phyloP scores from a whole-genome alignment of 2,329 filamentous ascomycete genomes.

The Apiospora hydei region DNA sequence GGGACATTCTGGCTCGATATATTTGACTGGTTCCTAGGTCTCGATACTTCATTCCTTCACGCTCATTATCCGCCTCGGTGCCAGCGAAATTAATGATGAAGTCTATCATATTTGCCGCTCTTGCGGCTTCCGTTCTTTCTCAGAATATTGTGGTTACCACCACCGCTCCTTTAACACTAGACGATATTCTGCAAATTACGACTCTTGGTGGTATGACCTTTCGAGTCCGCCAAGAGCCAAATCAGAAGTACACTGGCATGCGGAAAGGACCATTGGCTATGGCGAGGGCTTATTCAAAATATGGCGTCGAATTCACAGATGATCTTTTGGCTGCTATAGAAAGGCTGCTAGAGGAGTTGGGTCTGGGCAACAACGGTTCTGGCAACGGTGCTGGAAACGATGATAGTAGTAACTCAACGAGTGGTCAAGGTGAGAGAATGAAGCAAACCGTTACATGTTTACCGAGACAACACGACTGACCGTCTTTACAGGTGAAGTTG shows the following conservation, averaged over 20 bases:
- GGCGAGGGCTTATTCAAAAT: constrained; percentile 27
- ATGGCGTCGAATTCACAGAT: constrained; percentile 22
- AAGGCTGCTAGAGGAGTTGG: constrained; percentile 23
- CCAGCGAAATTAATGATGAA: constrained; percentile 20
- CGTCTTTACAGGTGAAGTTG: constrained; percentile 33
- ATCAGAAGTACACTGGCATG: constrained; percentile 22
- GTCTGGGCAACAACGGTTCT: constrained; percentile 32
- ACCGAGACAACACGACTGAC: neutral
- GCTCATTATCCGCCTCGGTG: neutral
- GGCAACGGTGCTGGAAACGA: constrained; percentile 31
- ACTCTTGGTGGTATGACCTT: constrained; percentile 28
- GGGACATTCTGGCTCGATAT: neutral
- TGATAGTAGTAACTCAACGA: neutral
- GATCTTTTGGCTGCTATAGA: constrained; percentile 25
- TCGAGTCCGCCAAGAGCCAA: constrained; percentile 26
- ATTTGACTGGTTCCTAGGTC: neutral
- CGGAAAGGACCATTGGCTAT: constrained; percentile 25
- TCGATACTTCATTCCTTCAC: neutral
- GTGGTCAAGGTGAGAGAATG: neutral
- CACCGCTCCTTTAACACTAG: constrained; percentile 3
- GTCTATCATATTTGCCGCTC: constrained; percentile 1
- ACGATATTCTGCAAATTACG: constrained; percentile 24
- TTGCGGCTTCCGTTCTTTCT: constrained; percentile 22
- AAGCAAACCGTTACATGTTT: neutral
- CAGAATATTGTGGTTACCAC: constrained; percentile 19